Evolutionary conservation across 495 filamentous ascomycete genomes (phyloP).

Genomic region (Ascobolus immersus): DNA sequence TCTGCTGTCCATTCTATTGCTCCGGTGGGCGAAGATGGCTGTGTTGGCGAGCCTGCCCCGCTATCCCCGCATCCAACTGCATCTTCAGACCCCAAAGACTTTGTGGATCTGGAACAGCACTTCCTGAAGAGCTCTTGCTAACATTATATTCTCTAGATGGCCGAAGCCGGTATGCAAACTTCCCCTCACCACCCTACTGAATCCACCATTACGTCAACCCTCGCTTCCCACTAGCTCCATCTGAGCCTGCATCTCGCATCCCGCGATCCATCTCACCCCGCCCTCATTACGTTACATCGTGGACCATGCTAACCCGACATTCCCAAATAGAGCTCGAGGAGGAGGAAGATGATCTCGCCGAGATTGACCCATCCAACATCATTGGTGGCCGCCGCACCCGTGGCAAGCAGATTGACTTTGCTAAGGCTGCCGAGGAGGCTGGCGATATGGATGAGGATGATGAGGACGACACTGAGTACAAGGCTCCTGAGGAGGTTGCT

Average conservation of each 20-base stretch:
- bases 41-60: constrained; percentile 20
- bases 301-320: constrained; percentile 10
- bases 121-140: too few relatives aligned
- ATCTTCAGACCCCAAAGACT: background rate
- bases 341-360: constrained; percentile 62
- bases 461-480: constrained; percentile 46
- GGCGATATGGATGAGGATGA: constrained; percentile 50
- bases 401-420: constrained; percentile 56
- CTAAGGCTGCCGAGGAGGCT: constrained; percentile 45
- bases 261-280: too few relatives aligned
- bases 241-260: background rate
- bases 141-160: constrained; percentile 5
- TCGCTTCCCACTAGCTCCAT: constrained; percentile 6
- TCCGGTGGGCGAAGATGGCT: constrained; percentile 12
- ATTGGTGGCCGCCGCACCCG: constrained; percentile 68
- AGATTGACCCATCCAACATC: constrained; percentile 75
- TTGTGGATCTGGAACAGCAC: too few relatives aligned
- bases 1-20: constrained; percentile 2
- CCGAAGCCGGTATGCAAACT: background rate
- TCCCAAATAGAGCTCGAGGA: constrained; percentile 39
- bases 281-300: constrained; percentile 3
- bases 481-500: background rate
- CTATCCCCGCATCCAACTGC: constrained; percentile 2
- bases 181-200: too few relatives aligned
- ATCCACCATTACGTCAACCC: constrained; percentile 2